phyloP scores from a whole-genome alignment of 495 filamentous ascomycete genomes.

The Trichodelitschia bisporula region DNA sequence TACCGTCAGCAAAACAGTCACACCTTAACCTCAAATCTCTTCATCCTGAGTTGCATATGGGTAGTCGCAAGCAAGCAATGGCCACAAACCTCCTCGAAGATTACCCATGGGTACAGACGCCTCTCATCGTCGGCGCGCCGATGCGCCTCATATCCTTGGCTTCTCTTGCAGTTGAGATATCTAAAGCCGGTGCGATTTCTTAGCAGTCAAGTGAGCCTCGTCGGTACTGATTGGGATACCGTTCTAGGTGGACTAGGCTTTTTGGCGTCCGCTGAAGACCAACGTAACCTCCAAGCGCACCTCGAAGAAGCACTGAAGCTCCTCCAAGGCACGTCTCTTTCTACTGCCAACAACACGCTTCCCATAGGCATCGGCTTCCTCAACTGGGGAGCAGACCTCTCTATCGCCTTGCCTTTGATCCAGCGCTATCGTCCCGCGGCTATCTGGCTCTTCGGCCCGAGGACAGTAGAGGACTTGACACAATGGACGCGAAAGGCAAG shows the following conservation, averaged over 20 bases:
- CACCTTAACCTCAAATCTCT: too few species aligned
- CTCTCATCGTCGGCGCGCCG: slow-evolving; percentile 42
- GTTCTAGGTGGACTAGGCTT: slow-evolving; percentile 19
- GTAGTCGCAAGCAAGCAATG: too few species aligned
- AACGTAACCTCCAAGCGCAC: slow-evolving; percentile 7
- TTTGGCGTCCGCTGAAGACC: slow-evolving; percentile 15
- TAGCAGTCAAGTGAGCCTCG: neutral
- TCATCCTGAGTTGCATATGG: too few species aligned
- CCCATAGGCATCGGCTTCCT: slow-evolving; percentile 41
- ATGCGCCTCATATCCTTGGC: slow-evolving; percentile 47
- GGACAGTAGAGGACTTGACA: slow-evolving; percentile 21
- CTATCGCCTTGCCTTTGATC: slow-evolving; percentile 19
- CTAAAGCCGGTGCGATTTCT: slow-evolving; percentile 31
- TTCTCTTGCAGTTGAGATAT: slow-evolving; percentile 30
- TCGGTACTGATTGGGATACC: neutral
- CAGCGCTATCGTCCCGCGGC: slow-evolving; percentile 30
- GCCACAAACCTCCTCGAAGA: too few species aligned
- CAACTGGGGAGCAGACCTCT: slow-evolving; percentile 28
- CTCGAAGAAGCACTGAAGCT: slow-evolving; percentile 11
- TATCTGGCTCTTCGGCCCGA: slow-evolving; percentile 46
- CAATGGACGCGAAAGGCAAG: slow-evolving; percentile 29
- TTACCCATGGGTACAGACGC: slow-evolving; percentile 39
- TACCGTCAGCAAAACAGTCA: too few species aligned
- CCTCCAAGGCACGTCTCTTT: slow-evolving; percentile 1
- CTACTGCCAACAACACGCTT: slow-evolving; percentile 13